Percentiles rank a stretch among this genome's conserved stretches.
Conservation (phyloP, 2,329 filamentous ascomycete species). For the Alternaria burnsii region DNA sequence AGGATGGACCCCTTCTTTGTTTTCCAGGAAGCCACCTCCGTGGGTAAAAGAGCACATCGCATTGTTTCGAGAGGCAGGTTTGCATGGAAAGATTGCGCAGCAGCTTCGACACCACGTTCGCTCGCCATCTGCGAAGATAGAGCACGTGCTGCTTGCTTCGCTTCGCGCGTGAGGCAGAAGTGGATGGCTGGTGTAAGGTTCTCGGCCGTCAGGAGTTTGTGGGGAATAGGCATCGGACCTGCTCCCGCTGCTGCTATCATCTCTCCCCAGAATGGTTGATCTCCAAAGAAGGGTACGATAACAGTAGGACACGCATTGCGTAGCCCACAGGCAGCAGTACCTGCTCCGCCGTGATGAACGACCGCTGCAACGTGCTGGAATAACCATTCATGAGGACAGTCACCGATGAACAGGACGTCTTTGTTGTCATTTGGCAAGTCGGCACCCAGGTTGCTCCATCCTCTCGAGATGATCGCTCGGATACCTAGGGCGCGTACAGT, state of each 20-base stretch:
- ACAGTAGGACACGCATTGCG: conserved; percentile 78
- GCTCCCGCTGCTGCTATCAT: conserved; percentile 44
- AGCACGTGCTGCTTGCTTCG: conserved; percentile 22
- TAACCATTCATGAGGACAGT: conserved; percentile 86
- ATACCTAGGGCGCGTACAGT: conserved; percentile 71
- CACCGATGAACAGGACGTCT: conserved; percentile 65
- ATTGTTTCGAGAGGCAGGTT: conserved; percentile 38
- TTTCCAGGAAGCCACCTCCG: conserved; percentile 35
- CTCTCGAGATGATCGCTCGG: conserved; percentile 2
- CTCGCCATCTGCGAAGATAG: conserved; percentile 33
- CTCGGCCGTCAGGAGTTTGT: conserved; percentile 37
- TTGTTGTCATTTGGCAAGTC: conserved; percentile 16
- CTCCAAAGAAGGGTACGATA: conserved; percentile 76
- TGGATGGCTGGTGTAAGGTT: conserved; percentile 36
- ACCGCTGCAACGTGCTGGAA: conserved; percentile 81
- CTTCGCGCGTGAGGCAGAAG: conserved; percentile 30
- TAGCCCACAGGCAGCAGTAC: conserved; percentile 85
- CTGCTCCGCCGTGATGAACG: conserved; percentile 84
- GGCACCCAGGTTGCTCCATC: conserved; percentile 24
- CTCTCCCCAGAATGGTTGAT: conserved; percentile 47
- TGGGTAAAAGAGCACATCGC: conserved; percentile 30
- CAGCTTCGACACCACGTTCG: conserved; percentile 36
- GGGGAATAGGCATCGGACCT: conserved; percentile 37
- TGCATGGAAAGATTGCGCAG: conserved; percentile 37
- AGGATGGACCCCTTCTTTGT: conserved; percentile 26